Evolutionary conservation across 1,284 basidiomycete genomes (phyloP).

Genomic region (Austroboletus rostrupii): DNA sequence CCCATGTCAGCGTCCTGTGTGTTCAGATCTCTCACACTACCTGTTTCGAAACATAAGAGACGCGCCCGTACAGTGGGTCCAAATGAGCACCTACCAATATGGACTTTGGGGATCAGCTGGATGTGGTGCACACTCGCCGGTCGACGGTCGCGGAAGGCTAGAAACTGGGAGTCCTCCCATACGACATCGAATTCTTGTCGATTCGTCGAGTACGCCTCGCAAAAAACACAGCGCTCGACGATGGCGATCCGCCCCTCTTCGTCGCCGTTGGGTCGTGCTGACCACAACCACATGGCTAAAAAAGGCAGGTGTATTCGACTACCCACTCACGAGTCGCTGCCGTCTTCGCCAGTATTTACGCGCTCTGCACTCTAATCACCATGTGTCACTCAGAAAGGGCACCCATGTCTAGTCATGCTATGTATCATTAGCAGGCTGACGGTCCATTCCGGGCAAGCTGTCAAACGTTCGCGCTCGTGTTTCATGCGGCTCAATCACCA

Average conservation of each 20-base stretch:
- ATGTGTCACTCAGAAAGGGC: too few relatives aligned
- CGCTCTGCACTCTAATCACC: too few relatives aligned
- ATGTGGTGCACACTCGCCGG: conserved; percentile 28
- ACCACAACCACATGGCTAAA: too few relatives aligned
- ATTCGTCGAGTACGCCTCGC: conserved; percentile 18
- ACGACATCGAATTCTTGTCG: conserved; percentile 23
- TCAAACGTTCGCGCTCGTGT: too few relatives aligned
- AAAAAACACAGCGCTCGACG: conserved; percentile 19
- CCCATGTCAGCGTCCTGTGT: conserved; percentile 23
- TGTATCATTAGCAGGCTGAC: too few relatives aligned
- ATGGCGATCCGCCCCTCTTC: neutral
- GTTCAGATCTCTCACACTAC: conserved; percentile 19
- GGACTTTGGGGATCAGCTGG: conserved; percentile 25
- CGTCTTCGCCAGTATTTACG: too few relatives aligned
- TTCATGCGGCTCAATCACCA: too few relatives aligned
- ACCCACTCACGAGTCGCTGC: too few relatives aligned
- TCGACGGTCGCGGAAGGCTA: conserved; percentile 26
- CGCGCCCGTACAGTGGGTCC: neutral
- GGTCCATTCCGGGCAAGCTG: too few relatives aligned
- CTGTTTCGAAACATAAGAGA: conserved; percentile 5
- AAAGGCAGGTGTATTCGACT: too few relatives aligned
- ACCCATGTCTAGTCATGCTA: too few relatives aligned
- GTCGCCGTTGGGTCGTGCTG: too few relatives aligned
- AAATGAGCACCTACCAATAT: conserved; percentile 20
- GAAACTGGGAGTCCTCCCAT: conserved; percentile 30